Base-by-base conservation (phyloP, 441 rosid genomes). In the Biscutella auriculata region DNA sequence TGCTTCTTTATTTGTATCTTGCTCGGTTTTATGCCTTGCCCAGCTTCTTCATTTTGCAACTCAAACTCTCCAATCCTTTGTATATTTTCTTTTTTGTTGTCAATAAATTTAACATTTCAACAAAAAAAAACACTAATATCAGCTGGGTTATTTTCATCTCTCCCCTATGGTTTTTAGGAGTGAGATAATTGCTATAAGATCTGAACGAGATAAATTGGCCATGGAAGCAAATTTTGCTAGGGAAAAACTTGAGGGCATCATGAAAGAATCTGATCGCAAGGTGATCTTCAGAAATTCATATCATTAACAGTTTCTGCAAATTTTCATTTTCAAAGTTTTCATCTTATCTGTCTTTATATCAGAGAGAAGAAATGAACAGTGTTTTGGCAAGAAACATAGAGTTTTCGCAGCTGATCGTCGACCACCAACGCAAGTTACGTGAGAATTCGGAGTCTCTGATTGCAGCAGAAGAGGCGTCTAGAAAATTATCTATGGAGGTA, bases 401-500 rank as follows among this genome's bases (percentile, higher is more conserved):
- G 77, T 84, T 89, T 59, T 77, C 97, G 27, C 95, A 82, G 60
- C 68, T 94, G 65, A 78, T 90, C 25, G 67, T 90, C 46, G 92
- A 87, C 61, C 87, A 82, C 65, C 97, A 94, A 68, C 79, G 82
- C 51, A 90, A 77, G 77, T 59, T 89, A 42, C 96, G 87, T 33
- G 97, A 87, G 77, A 79, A 77, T 78, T 79, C 89, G 28, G 94
- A 82, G 62, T 76, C 88, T 66, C 45, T 76, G 66, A 78, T 74
- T 61, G 75, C 81, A 46, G 85, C 94, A 12, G 94, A 90, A 87
- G 96, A 90, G 66, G 73, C 46, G 37, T 79, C 89, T 37, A 81
- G 94, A 71, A 94, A 87, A 75, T 78, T 87, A 52, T 74, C 73
- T 47, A 84, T 84, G 87, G 99, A 94, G 95, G 99, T 93, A 55